Conservation (phyloP, 306 rosid genomes). For the Senna siamea region DNA sequence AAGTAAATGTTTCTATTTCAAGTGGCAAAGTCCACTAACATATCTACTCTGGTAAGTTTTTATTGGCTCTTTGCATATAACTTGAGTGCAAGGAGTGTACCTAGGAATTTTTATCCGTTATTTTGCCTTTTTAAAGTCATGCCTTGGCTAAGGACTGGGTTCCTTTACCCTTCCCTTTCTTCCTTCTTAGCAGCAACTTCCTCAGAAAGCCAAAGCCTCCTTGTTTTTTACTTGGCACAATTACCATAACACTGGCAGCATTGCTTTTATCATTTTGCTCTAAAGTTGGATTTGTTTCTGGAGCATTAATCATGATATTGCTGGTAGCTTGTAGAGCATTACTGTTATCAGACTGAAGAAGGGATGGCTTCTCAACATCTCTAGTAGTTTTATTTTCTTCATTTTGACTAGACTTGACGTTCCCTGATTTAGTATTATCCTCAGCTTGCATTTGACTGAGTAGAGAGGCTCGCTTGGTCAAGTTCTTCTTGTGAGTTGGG, state of each 20-base stretch:
- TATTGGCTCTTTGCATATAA: background rate
- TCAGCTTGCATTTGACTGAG: constrained; percentile 73
- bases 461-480: constrained; percentile 60
- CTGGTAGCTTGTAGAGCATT: constrained; percentile 38
- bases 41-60: background rate
- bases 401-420: constrained; percentile 34
- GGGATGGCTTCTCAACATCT: constrained; percentile 38
- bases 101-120: background rate
- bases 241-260: constrained; percentile 41
- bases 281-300: constrained; percentile 37
- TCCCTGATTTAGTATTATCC: constrained; percentile 47
- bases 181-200: constrained; percentile 62
- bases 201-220: constrained; percentile 68
- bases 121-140: background rate
- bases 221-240: constrained; percentile 56
- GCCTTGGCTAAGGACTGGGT: constrained; percentile 12
- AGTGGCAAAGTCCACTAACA: too few species aligned
- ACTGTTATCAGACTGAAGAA: constrained; percentile 40
- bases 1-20: background rate
- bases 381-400: constrained; percentile 38
- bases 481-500: constrained; percentile 45
- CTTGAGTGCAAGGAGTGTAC: background rate
- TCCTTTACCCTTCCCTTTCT: constrained; percentile 56
- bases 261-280: constrained; percentile 45
- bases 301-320: constrained; percentile 16